Evolutionary conservation across 2,329 filamentous ascomycete genomes (phyloP), one percentile per base, ranked within the genome.

Genomic region (Aspergillus tanneri): DNA sequence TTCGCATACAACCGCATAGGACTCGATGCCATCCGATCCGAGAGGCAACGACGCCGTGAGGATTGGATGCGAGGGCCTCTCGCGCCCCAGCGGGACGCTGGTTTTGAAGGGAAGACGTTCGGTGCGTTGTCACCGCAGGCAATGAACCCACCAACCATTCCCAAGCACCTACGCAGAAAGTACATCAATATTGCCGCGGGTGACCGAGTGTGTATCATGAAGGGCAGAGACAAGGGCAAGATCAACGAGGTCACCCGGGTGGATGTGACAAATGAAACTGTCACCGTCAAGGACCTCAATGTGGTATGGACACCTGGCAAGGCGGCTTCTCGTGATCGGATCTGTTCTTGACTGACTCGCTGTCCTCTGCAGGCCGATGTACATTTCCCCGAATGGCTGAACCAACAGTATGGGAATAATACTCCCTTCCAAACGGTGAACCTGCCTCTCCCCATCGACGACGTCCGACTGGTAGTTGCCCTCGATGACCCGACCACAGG

Each of bases 191-290:
- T 91, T 49, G 80, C 77, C 19, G 64, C 72, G 3, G 84, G 85
- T 5, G 93, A 97, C 70, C 81, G 93, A 50, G 90, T 96, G 24
- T 88, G 92, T 44, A 73, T 97, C 49, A 72, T 90, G 45, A 82
- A 86, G 52, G 91, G 92, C 7, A 80, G 79, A 27, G 87, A 93
- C 62, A 87, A 85, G 73, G 90, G 90, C 61, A 88, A 86, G 73
- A 93, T 99, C 70, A 88, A 88, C 42, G 73, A 74, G n/a, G 81
- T 97, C 36, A 69, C 67, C 50, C 67, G 74, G 1, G 74, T 95
- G 37, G 72, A 82, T 55, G 53, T 63, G 4, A 69, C 77, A 9
- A 73, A 71, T 37, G 84, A 82, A 52, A 78, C 79, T 53, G 74
- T 89, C 37, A 76, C 71, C n/a, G 71, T 91, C 35, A 76, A 82